Conservation (phyloP, 2,329 filamentous ascomycete genomes). For the Fusarium multiceps region DNA sequence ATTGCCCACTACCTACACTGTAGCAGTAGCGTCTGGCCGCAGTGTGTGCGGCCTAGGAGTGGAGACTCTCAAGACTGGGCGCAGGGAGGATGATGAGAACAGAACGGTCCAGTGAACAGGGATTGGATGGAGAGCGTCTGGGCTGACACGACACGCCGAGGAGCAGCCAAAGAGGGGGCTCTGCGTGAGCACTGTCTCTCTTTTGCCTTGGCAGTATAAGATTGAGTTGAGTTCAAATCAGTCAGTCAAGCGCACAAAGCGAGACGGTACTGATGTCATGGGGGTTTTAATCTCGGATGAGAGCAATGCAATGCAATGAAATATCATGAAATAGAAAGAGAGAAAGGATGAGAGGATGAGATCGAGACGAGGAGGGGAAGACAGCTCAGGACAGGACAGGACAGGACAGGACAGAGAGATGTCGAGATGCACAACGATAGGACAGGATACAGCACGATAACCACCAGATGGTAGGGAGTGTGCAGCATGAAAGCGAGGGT, state of each 20-base stretch:
- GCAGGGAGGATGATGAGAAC: slow-evolving; percentile 45
- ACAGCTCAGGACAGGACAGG: not conserved
- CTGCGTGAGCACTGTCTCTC: slow-evolving; percentile 28
- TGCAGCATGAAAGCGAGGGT: slow-evolving; percentile 11
- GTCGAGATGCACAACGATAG: slow-evolving; percentile 14
- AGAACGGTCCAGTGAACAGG: slow-evolving; percentile 25
- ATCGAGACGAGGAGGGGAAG: slow-evolving; percentile 16
- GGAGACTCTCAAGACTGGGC: slow-evolving; percentile 14
- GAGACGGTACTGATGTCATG: slow-evolving; percentile 33
- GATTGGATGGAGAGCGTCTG: slow-evolving; percentile 49
- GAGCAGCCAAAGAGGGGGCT: slow-evolving; percentile 22
- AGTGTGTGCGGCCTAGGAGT: slow-evolving; percentile 43
- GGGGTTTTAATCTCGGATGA: not conserved
- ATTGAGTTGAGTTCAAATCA: slow-evolving; percentile 17
- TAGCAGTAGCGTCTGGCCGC: slow-evolving; percentile 24
- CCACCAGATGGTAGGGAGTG: slow-evolving; percentile 14
- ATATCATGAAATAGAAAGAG: not conserved
- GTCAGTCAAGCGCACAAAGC: slow-evolving; percentile 21
- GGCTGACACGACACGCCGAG: slow-evolving; percentile 48
- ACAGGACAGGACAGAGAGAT: not conserved
- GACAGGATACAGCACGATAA: slow-evolving; percentile 17
- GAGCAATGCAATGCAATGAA: not conserved
- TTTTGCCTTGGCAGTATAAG: slow-evolving; percentile 19
- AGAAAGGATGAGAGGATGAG: not conserved
- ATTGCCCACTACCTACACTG: slow-evolving; percentile 10